phyloP scores from a whole-genome alignment of 306 rosid genomes.

The Purshia tridentata region DNA sequence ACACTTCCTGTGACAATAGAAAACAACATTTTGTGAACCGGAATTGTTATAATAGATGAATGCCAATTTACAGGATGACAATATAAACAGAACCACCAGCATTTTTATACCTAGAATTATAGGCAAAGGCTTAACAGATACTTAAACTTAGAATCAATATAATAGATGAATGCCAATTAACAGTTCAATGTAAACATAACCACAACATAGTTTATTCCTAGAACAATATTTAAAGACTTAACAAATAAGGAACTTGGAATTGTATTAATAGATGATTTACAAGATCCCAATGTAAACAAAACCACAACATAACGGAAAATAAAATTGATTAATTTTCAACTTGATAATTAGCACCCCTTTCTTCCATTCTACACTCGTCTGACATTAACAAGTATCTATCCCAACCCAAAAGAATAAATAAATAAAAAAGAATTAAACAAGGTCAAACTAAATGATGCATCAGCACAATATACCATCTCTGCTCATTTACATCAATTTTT shows the following conservation, averaged over 20 bases:
- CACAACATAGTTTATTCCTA: neutral
- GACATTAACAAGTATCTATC: neutral
- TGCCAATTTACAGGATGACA: neutral
- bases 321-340: neutral
- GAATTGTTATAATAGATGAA: slow-evolving; percentile 6
- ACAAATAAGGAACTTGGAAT: neutral
- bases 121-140: neutral
- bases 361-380: neutral
- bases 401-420: neutral
- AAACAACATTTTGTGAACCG: neutral
- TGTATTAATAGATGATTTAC: neutral
- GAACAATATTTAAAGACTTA: neutral
- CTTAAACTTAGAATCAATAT: neutral
- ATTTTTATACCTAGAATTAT: neutral
- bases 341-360: neutral
- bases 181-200: slow-evolving; percentile 3
- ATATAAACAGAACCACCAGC: no score
- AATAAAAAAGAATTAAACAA: neutral
- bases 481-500: no score
- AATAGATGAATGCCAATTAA: neutral
- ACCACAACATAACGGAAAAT: neutral
- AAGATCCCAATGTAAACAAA: neutral
- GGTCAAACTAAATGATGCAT: neutral
- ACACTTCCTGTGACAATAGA: slow-evolving; percentile 36
- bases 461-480: neutral